These are phyloP conservation scores for Sicyos baderoa DNA, from an alignment of 306 rosid species.

Conservation along the genomic window DNA sequence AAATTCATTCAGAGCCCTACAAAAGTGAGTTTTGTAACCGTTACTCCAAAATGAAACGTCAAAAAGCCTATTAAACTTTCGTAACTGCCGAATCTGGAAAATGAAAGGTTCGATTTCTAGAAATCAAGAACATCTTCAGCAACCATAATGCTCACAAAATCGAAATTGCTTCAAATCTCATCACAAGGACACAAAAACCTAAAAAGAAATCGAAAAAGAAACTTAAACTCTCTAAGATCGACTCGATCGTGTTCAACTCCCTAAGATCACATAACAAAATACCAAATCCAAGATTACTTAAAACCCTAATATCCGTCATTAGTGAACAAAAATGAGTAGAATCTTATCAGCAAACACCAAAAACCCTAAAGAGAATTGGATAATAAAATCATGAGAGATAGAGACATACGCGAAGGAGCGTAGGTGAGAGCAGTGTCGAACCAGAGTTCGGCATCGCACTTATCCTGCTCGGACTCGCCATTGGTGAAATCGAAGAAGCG, in stretches of 20 bases:
- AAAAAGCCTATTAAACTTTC: neutral
- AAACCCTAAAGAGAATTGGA: neutral
- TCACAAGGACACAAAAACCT: neutral
- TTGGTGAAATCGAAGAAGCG: constrained; percentile 59
- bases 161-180: neutral
- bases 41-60: neutral
- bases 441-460: constrained; percentile 68
- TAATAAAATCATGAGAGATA: no score
- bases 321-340: neutral
- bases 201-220: neutral
- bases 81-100: neutral
- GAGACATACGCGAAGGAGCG: constrained; percentile 82
- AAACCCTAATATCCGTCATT: neutral
- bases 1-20: neutral
- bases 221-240: neutral
- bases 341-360: neutral
- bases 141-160: neutral
- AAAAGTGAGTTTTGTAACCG: neutral
- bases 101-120: neutral
- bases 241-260: no score
- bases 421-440: constrained; percentile 59
- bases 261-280: no score
- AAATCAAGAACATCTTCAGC: neutral
- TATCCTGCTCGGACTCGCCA: constrained; percentile 51
- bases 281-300: neutral